phyloP scores from a whole-genome alignment of 768 basidiomycete genomes.

The Neoboletus brunneissimus region DNA sequence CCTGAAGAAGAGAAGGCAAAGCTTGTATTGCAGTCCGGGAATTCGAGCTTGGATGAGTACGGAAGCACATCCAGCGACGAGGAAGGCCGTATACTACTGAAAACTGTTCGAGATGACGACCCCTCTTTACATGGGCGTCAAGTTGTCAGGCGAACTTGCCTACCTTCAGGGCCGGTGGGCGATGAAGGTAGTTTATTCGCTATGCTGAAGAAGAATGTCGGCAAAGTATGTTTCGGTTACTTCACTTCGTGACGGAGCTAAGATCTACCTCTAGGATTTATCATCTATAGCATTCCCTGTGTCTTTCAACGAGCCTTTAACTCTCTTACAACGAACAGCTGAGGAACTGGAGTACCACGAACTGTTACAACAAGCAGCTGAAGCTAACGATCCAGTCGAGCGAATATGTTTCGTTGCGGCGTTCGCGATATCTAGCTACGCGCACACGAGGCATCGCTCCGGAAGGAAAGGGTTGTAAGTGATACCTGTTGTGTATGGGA shows the following conservation, averaged over 20 bases:
- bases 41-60: slow-evolving; percentile 38
- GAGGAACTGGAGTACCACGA: slow-evolving; percentile 81
- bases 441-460: slow-evolving; percentile 74
- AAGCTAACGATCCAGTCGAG: slow-evolving; percentile 54
- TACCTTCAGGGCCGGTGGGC: slow-evolving; percentile 58
- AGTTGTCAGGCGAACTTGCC: slow-evolving; percentile 49
- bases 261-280: slow-evolving; percentile 53
- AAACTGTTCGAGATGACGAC: slow-evolving; percentile 3
- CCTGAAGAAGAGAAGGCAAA: slow-evolving; percentile 40
- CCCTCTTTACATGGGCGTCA: slow-evolving; percentile 17
- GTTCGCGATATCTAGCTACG: slow-evolving; percentile 82
- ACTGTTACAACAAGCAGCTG: slow-evolving; percentile 65
- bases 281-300: slow-evolving; percentile 84
- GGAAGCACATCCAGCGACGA: slow-evolving; percentile 50
- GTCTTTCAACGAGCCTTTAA: slow-evolving; percentile 86
- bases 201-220: slow-evolving; percentile 84
- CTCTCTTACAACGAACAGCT: slow-evolving; percentile 74
- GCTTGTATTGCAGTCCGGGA: slow-evolving; percentile 39
- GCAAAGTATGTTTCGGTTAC: slow-evolving; percentile 53
- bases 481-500: slow-evolving; percentile 1
- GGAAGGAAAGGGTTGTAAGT: slow-evolving; percentile 88
- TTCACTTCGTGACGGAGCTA: not conserved
- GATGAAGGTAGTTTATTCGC: slow-evolving; percentile 84
- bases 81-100: slow-evolving; percentile 28
- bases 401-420: slow-evolving; percentile 77